Percentiles rank a stretch among this genome's conserved stretches.
Conservation (phyloP, 176 grass and related monocot genomes). For the Poa annua region DNA sequence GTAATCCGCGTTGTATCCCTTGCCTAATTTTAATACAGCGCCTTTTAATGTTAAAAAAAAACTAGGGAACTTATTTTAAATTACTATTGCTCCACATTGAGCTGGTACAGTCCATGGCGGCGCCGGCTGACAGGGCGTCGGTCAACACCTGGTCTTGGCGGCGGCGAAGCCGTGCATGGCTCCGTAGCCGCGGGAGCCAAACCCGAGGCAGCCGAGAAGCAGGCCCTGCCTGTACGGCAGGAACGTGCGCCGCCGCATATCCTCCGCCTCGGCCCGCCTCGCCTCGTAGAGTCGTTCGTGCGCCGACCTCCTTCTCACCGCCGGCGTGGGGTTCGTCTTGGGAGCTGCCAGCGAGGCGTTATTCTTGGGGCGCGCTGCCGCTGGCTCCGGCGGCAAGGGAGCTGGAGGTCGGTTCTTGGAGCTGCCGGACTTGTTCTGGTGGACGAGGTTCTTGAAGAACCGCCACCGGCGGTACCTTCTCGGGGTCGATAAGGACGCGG, state of each 20-base stretch:
- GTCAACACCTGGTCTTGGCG: constrained; percentile 49
- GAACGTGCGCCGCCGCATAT: constrained; percentile 88
- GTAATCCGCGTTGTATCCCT: no score
- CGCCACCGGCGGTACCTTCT: constrained; percentile 58
- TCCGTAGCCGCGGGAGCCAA: constrained; percentile 57
- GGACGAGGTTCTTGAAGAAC: constrained; percentile 73
- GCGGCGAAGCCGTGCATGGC: constrained; percentile 63
- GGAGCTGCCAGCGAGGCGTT: constrained; percentile 26
- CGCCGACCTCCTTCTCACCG: constrained; percentile 42
- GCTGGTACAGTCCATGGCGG: constrained; percentile 6
- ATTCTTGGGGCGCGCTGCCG: neutral
- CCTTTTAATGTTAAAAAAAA: neutral
- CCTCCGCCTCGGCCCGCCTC: constrained; percentile 71
- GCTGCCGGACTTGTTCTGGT: constrained; percentile 60
- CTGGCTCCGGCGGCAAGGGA: neutral
- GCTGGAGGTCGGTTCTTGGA: constrained; percentile 10
- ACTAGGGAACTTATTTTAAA: neutral
- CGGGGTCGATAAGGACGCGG: constrained; percentile 47
- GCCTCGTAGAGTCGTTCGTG: constrained; percentile 76
- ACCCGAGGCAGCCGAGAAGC: constrained; percentile 67
- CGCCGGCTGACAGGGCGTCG: neutral
- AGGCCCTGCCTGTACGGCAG: constrained; percentile 74
- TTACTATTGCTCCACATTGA: constrained; percentile 21
- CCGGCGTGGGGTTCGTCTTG: constrained; percentile 12
- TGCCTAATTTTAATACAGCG: no score